phyloP scores from a whole-genome alignment of 352 stramenopile genomes.

The Blastocystis sp. region DNA sequence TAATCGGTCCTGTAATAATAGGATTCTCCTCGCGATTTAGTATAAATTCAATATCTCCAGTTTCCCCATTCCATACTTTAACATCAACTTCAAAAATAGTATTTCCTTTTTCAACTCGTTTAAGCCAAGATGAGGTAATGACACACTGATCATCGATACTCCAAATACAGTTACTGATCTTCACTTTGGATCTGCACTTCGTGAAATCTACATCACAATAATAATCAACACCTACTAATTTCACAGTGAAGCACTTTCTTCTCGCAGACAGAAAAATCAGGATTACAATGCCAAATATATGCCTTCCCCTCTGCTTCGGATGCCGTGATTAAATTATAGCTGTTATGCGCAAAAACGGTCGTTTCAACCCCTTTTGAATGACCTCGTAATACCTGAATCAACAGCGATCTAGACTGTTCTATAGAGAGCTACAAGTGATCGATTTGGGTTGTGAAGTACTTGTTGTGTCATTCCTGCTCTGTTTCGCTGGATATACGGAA shows the following conservation, averaged over 20 bases:
- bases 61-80: slow-evolving; percentile 12
- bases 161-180: slow-evolving; percentile 36
- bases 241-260: slow-evolving; percentile 22
- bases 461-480: not conserved
- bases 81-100: slow-evolving; percentile 40
- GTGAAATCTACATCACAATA: not conserved
- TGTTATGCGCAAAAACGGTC: not conserved
- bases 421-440: not conserved
- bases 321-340: slow-evolving; percentile 2
- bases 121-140: slow-evolving; percentile 43
- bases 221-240: not conserved
- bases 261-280: not conserved
- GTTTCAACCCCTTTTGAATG: slow-evolving; percentile 37
- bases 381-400: not conserved
- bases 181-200: slow-evolving; percentile 39
- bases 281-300: not conserved
- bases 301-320: slow-evolving; percentile 35
- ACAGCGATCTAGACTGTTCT: not conserved
- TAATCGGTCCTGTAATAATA: not conserved
- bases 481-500: not conserved
- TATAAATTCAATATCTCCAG: not conserved
- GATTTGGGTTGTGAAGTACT: not conserved
- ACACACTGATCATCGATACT: not conserved
- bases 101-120: slow-evolving; percentile 10
- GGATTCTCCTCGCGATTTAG: not conserved